Evolutionary conservation across 2,329 filamentous ascomycete genomes (phyloP).

Genomic region (Beauveria pseudobassiana): DNA sequence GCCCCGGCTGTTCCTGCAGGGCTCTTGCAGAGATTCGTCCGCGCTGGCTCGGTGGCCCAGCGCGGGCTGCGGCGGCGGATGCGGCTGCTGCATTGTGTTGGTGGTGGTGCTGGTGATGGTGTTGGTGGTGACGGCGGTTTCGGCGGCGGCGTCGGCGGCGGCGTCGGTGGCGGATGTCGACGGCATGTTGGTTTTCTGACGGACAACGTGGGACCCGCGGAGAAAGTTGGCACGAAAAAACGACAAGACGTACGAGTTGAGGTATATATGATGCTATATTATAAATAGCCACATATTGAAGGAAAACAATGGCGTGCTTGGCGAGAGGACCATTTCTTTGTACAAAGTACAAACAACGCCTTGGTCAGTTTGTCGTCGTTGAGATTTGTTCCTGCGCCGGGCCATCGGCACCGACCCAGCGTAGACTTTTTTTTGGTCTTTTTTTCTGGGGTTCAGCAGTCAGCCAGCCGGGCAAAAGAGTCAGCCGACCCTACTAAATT

Average conservation of each 20-base stretch:
- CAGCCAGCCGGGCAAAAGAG: background rate
- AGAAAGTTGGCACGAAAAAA: background rate
- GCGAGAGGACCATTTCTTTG: background rate
- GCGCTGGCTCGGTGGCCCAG: background rate
- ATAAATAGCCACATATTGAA: too few relatives aligned
- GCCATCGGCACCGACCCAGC: background rate
- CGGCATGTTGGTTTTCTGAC: background rate
- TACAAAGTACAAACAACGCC: too few relatives aligned
- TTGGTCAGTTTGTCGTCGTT: too few relatives aligned
- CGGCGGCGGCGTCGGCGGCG: background rate
- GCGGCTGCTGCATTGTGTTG: conserved; percentile 10
- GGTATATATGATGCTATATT: too few relatives aligned
- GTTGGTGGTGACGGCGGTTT: background rate
- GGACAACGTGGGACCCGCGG: background rate
- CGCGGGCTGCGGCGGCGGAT: conserved; percentile 6
- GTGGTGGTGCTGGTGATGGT: background rate
- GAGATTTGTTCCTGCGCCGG: background rate
- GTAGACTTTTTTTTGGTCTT: background rate
- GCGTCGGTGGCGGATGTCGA: background rate
- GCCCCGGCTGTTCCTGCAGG: conserved; percentile 28
- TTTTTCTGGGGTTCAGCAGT: background rate
- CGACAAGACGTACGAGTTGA: too few relatives aligned
- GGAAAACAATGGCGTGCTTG: background rate
- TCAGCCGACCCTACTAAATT: background rate
- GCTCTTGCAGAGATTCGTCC: conserved; percentile 12